phyloP scores from a whole-genome alignment of 805 yeast genomes.

The Candida chilensis region DNA sequence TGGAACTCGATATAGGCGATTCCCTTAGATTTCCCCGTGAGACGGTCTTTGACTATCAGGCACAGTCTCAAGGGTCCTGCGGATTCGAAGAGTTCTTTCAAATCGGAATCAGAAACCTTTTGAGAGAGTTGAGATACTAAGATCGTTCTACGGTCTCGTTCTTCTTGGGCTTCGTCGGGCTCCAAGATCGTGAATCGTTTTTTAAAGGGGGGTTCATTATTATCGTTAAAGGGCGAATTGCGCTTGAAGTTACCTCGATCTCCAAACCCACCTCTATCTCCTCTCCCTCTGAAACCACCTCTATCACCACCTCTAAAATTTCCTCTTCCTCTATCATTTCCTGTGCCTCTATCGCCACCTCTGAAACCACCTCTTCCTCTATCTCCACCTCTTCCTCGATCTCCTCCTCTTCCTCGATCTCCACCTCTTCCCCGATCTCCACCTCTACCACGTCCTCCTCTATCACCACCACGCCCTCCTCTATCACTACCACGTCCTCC shows the following conservation, averaged over 20 bases:
- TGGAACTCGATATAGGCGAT: conserved; percentile 21
- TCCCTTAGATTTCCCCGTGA: conserved; percentile 17
- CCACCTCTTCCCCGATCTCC: background rate
- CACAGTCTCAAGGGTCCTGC: conserved; percentile 19
- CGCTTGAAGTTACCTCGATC: conserved; percentile 2
- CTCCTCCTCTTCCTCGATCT: conserved; percentile 1
- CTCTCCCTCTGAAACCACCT: conserved; percentile 1
- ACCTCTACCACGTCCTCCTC: conserved; percentile 1
- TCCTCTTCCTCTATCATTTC: conserved; percentile 1
- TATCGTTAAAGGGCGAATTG: conserved; percentile 18
- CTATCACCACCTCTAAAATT: background rate
- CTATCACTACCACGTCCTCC: conserved; percentile 19
- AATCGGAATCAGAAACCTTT: conserved; percentile 13
- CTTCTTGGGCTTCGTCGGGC: conserved; percentile 2
- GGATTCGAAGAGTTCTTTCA: conserved; percentile 15
- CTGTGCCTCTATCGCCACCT: background rate
- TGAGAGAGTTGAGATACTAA: conserved; percentile 21
- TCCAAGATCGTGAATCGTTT: conserved; percentile 8
- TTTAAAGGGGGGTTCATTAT: conserved; percentile 21
- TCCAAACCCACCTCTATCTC: background rate
- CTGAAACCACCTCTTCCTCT: background rate
- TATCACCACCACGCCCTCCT: background rate
- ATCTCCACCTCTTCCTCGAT: background rate
- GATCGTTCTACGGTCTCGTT: conserved; percentile 18
- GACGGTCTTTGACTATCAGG: conserved; percentile 17